These are phyloP conservation scores for Avena eriantha DNA, from an alignment of 176 grass and related monocot genomes.

Conservation along the genomic window DNA sequence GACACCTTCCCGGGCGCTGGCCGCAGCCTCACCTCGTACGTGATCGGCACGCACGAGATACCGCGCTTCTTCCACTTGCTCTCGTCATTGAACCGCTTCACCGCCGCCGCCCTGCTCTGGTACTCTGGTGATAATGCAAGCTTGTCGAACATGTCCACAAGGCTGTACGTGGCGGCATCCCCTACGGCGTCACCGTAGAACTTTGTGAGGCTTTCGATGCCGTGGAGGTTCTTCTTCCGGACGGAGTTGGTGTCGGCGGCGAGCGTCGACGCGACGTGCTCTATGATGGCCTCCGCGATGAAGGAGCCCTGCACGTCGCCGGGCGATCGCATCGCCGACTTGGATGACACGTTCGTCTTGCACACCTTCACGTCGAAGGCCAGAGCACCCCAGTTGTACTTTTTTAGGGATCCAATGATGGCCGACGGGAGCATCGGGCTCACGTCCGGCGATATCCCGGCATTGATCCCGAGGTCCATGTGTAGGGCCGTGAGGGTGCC, in stretches of 20 bases:
- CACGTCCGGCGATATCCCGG: constrained; percentile 58
- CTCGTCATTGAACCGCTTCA: constrained; percentile 57
- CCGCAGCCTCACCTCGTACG: constrained; percentile 43
- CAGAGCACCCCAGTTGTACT: constrained; percentile 86
- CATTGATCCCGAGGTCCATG: constrained; percentile 62
- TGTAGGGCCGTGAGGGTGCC: constrained; percentile 74
- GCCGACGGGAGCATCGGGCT: constrained; percentile 18
- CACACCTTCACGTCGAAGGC: constrained; percentile 72
- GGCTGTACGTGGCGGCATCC: constrained; percentile 65
- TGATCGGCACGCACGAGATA: constrained; percentile 79
- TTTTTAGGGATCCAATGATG: constrained; percentile 61
- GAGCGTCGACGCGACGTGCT: constrained; percentile 72
- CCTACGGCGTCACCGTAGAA: constrained; percentile 55
- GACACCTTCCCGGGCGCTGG: constrained; percentile 78
- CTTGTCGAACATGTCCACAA: constrained; percentile 69
- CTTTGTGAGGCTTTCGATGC: constrained; percentile 55
- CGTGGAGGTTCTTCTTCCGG: constrained; percentile 81
- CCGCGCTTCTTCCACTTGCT: constrained; percentile 88
- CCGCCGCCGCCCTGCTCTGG: constrained; percentile 28
- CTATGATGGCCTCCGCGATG: constrained; percentile 88
- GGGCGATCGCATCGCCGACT: constrained; percentile 67
- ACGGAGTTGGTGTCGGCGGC: constrained; percentile 55
- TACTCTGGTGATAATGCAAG: constrained; percentile 69
- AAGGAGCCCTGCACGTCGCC: constrained; percentile 84
- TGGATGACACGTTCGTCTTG: constrained; percentile 78